phyloP scores from a whole-genome alignment of 164 flowering plant genomes.

The Protea cynaroides region DNA sequence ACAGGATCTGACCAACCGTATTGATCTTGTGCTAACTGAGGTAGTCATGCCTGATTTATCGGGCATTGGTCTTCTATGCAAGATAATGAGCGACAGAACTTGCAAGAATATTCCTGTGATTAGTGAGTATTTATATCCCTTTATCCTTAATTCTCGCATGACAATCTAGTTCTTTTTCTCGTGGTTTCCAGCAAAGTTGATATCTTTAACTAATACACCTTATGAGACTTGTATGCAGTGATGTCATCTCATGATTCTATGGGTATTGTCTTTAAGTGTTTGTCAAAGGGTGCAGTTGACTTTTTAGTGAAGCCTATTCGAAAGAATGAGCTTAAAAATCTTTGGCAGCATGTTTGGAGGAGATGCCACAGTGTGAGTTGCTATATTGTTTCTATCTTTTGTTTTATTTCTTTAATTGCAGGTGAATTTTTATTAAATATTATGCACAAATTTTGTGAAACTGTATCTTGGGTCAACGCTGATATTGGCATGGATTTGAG shows the following conservation, averaged over 20 bases:
- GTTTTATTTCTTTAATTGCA: background rate
- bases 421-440: constrained; percentile 6
- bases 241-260: constrained; percentile 72
- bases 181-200: constrained; percentile 8
- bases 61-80: constrained; percentile 65
- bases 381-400: constrained; percentile 1
- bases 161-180: background rate
- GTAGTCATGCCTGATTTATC: constrained; percentile 65
- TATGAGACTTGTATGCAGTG: constrained; percentile 52
- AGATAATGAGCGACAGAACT: constrained; percentile 70
- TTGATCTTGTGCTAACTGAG: constrained; percentile 73
- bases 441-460: constrained; percentile 1
- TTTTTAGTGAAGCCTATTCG: constrained; percentile 67
- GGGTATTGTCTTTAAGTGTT: constrained; percentile 64
- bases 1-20: constrained; percentile 47
- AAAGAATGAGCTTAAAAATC: constrained; percentile 71
- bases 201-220: constrained; percentile 21
- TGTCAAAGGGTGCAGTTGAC: constrained; percentile 71
- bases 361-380: constrained; percentile 58
- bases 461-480: background rate
- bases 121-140: constrained; percentile 43
- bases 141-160: background rate
- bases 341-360: constrained; percentile 79
- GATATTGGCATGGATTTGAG: constrained; percentile 1
- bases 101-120: constrained; percentile 71